Evolutionary conservation across 495 filamentous ascomycete species (phyloP).

Genomic region (Hyphodiscus hymeniophilus): DNA sequence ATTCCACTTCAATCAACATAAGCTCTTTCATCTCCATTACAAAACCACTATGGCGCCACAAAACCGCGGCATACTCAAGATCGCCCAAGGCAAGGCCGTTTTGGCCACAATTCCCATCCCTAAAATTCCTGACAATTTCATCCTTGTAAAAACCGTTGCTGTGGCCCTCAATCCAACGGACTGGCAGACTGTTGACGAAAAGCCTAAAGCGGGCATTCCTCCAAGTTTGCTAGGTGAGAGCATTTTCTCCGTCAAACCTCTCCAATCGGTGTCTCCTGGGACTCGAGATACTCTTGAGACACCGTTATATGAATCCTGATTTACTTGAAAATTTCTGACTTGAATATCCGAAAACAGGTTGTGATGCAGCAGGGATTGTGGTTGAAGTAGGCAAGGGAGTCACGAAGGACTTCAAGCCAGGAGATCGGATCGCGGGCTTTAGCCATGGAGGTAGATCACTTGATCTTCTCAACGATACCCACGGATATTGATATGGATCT

Average conservation of each 20-base stretch:
- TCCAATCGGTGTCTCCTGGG: too few relatives aligned
- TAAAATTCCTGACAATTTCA: conserved; percentile 9
- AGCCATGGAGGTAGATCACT: conserved; percentile 6
- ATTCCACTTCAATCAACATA: background rate
- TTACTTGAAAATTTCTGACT: too few relatives aligned
- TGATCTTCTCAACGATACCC: background rate
- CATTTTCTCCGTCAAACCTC: too few relatives aligned
- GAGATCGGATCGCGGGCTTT: conserved; percentile 28
- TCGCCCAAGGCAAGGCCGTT: conserved; percentile 3
- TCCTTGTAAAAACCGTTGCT: conserved; percentile 14
- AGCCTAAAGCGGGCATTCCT: background rate
- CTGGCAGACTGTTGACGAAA: conserved; percentile 12
- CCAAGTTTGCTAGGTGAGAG: too few relatives aligned
- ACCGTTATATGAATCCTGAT: too few relatives aligned
- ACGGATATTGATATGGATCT: background rate
- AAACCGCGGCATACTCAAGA: conserved; percentile 17
- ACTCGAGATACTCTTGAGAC: too few relatives aligned
- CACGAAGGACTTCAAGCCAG: conserved; percentile 33
- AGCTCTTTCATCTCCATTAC: background rate
- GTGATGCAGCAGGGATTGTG: conserved; percentile 48
- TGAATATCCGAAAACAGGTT: conserved; percentile 37
- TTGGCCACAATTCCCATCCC: conserved; percentile 16
- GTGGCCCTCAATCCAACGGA: conserved; percentile 21
- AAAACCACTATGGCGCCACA: background rate
- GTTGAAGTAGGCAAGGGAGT: conserved; percentile 37